Percentiles rank a stretch among this genome's conserved stretches.
These are phyloP conservation scores for Aristolochia californica DNA, from an alignment of 164 flowering plant species.

Conservation along the genomic window DNA sequence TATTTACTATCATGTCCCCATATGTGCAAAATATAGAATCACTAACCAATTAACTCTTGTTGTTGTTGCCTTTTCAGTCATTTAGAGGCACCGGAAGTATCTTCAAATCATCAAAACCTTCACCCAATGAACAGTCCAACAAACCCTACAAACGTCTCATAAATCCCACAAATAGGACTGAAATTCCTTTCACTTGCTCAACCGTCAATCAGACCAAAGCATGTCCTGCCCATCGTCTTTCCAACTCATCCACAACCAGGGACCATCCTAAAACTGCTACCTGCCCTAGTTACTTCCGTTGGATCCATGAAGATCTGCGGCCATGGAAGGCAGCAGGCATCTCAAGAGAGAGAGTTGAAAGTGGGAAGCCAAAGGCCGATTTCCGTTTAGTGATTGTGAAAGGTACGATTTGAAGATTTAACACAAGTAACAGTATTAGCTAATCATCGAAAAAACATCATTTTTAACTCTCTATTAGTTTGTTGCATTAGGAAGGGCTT, in stretches of 20 bases:
- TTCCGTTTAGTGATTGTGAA: constrained; percentile 25
- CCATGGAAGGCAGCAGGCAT: constrained; percentile 35
- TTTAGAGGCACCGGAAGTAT: no score
- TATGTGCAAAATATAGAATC: no score
- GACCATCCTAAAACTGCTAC: background rate
- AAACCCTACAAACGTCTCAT: background rate
- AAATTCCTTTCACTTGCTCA: background rate
- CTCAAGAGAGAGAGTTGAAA: constrained; percentile 27
- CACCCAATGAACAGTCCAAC: no score
- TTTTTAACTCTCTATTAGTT: background rate
- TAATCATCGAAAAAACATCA: background rate
- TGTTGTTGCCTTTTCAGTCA: no score
- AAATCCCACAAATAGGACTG: background rate
- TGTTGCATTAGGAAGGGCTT: constrained; percentile 9
- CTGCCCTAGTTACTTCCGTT: constrained; percentile 40
- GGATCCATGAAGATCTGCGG: constrained; percentile 43
- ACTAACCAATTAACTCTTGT: no score
- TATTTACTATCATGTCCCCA: no score
- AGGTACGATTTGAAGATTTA: background rate
- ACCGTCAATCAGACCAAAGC: background rate
- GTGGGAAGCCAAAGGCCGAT: constrained; percentile 14
- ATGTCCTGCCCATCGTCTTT: background rate
- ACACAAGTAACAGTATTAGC: background rate
- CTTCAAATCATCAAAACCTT: no score
- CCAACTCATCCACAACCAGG: no score